phyloP scores from a whole-genome alignment of 2,329 filamentous ascomycete genomes.

The Colletotrichum sp. region DNA sequence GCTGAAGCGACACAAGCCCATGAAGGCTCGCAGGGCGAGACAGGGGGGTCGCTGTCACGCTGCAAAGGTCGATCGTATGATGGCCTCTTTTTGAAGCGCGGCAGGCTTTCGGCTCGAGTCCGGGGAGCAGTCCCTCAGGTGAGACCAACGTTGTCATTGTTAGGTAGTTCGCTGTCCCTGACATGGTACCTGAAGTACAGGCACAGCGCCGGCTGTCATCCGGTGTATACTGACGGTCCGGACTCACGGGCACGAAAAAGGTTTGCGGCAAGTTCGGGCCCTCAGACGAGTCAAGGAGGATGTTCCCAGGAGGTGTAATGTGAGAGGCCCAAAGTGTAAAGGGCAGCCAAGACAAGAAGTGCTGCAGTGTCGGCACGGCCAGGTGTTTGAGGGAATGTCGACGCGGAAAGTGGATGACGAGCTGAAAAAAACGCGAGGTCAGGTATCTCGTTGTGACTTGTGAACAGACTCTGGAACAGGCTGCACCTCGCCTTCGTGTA shows the following conservation, averaged over 20 bases:
- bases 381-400: not conserved
- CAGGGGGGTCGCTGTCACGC: not conserved
- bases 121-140: not conserved
- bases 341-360: not conserved
- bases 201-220: constrained; percentile 11
- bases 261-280: constrained; percentile 1
- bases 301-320: not conserved
- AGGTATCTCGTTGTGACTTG: not conserved
- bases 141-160: not conserved
- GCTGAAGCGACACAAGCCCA: not conserved
- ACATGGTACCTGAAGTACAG: not conserved
- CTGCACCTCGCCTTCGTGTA: not conserved
- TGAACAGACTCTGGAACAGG: not conserved
- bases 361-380: not conserved
- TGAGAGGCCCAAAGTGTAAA: not conserved
- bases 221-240: constrained; percentile 5
- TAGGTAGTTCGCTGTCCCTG: not conserved
- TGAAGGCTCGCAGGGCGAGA: not conserved
- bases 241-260: not conserved
- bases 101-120: not conserved
- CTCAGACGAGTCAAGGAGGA: not conserved
- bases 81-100: constrained; percentile 1
- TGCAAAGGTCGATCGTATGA: not conserved
- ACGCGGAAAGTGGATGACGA: not conserved
- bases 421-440: not conserved